Conservation (phyloP, 1,139 yeast species). For the Geotrichum restrictum region DNA sequence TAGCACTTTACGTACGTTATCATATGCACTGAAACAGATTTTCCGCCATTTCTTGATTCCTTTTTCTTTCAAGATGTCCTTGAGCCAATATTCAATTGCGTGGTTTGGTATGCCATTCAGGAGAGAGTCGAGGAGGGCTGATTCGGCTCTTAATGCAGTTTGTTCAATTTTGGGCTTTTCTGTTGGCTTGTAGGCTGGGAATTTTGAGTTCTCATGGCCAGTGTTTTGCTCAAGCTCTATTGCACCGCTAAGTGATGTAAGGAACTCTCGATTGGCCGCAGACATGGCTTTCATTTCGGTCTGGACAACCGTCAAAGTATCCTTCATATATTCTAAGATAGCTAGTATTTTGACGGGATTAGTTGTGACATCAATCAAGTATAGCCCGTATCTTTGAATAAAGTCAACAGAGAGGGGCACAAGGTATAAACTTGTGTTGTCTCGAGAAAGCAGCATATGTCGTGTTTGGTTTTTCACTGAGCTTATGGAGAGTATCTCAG, state of each 20-base stretch:
- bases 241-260: slow-evolving; percentile 30
- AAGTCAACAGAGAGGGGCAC: slow-evolving; percentile 18
- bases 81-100: slow-evolving; percentile 49
- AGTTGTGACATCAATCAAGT: slow-evolving; percentile 35
- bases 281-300: slow-evolving; percentile 46
- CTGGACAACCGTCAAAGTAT: slow-evolving; percentile 41
- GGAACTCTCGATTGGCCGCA: slow-evolving; percentile 42
- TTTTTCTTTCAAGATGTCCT: slow-evolving; percentile 58
- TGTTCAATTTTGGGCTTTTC: slow-evolving; percentile 23
- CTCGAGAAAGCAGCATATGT: slow-evolving; percentile 19
- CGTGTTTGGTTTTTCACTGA: slow-evolving; percentile 26
- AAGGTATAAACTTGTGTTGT: slow-evolving; percentile 7
- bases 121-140: slow-evolving; percentile 47
- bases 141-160: slow-evolving; percentile 22
- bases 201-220: not conserved
- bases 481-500: slow-evolving; percentile 4
- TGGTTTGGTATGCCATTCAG: slow-evolving; percentile 56
- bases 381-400: slow-evolving; percentile 28
- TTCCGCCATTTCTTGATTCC: slow-evolving; percentile 60
- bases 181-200: slow-evolving; percentile 9
- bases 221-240: slow-evolving; percentile 27
- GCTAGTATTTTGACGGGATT: slow-evolving; percentile 36
- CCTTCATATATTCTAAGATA: slow-evolving; percentile 41
- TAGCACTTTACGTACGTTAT: slow-evolving; percentile 45
- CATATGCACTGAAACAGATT: slow-evolving; percentile 50